Evolutionary conservation across 2,329 filamentous ascomycete species (phyloP), one percentile per base, ranked within the genome.

Genomic region (Sporothrix schenckii): DNA sequence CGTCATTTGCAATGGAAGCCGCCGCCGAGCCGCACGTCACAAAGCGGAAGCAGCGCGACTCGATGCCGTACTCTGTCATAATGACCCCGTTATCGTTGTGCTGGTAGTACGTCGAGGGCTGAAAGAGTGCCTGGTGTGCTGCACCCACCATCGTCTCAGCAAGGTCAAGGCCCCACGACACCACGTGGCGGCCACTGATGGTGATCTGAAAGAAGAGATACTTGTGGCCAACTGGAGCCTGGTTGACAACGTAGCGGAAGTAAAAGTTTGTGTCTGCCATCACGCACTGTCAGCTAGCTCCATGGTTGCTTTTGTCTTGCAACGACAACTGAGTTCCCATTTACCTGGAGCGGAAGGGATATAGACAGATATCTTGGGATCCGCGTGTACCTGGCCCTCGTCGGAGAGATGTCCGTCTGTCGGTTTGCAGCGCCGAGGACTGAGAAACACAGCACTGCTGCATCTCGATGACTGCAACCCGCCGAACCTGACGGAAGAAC

Each of bases 171-270:
- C 86, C 86, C 83, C 85, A 89, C 3, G 82, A 83, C 2, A 83
- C 80, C n/a, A 85, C 78, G 21, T 81, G 80, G 19, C 82, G 81
- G 19, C 85, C 85, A 72, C 89, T 88, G 75, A 88, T 81, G 69
- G 80, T 80, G 68, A 88, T 77, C 74, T 85, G 87, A 78, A 88
- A 88, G 77, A 84, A 86, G 11, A 87, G 76, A 72, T 81, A 83
- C 68, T 75, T 78, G 52, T 80, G 77, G 21, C 76, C 79, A 2
- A 75, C 74, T 0, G 78, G 78, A 1, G 76, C 73, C 56, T 76
- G 78, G 61, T 76, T 76, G 71, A 88, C 75, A 6, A 75, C 76
- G 74, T 87, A 88, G 41, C 81, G 80, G 54, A 89, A 77, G 74
- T 81, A 83, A 72, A 88, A 88, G n/a, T 82, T 83, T 16, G 82